Evolutionary conservation across 2,329 filamentous ascomycete genomes (phyloP).

Genomic region (Dactylonectria estremocensis): DNA sequence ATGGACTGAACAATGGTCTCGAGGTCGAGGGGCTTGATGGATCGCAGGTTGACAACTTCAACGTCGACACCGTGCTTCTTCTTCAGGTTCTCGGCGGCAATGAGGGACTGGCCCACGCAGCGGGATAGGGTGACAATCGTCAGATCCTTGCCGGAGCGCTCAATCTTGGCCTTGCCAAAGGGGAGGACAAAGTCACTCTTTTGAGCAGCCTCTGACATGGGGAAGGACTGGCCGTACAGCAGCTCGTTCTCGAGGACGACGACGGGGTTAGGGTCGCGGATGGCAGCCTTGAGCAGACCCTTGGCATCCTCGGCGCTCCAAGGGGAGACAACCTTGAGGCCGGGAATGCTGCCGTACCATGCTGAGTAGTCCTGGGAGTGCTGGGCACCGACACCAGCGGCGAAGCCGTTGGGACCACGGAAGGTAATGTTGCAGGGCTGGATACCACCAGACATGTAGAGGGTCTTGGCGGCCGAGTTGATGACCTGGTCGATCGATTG

Average conservation of each 20-base stretch:
- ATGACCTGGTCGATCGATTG: slow-evolving; percentile 99
- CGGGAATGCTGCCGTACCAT: slow-evolving; percentile 98
- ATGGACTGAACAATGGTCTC: slow-evolving; percentile 96
- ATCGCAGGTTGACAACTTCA: slow-evolving; percentile 98
- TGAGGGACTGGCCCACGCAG: slow-evolving; percentile 92
- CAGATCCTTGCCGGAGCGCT: slow-evolving; percentile 94
- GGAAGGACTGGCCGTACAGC: slow-evolving; percentile 95
- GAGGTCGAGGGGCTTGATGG: slow-evolving; percentile 95
- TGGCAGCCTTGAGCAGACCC: slow-evolving; percentile 96
- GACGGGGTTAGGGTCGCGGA: slow-evolving; percentile 98
- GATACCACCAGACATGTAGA: slow-evolving; percentile 99
- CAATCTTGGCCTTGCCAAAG: slow-evolving; percentile 99
- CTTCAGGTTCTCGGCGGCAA: slow-evolving; percentile 92
- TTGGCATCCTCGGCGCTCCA: slow-evolving; percentile 99
- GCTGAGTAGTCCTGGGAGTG: slow-evolving; percentile 99
- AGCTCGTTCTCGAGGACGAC: slow-evolving; percentile 90
- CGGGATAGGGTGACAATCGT: slow-evolving; percentile 96
- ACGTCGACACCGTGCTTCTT: slow-evolving; percentile 96
- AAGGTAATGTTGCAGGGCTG: slow-evolving; percentile 99
- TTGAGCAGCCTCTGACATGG: slow-evolving; percentile 97
- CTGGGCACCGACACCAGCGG: slow-evolving; percentile 93
- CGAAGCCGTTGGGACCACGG: slow-evolving; percentile 98
- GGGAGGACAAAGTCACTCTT: slow-evolving; percentile 97
- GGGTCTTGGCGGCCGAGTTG: slow-evolving; percentile 98
- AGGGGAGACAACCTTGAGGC: slow-evolving; percentile 95